Base-by-base conservation (phyloP, 139 green algal genomes). In the Chlorella sorokiniana region DNA sequence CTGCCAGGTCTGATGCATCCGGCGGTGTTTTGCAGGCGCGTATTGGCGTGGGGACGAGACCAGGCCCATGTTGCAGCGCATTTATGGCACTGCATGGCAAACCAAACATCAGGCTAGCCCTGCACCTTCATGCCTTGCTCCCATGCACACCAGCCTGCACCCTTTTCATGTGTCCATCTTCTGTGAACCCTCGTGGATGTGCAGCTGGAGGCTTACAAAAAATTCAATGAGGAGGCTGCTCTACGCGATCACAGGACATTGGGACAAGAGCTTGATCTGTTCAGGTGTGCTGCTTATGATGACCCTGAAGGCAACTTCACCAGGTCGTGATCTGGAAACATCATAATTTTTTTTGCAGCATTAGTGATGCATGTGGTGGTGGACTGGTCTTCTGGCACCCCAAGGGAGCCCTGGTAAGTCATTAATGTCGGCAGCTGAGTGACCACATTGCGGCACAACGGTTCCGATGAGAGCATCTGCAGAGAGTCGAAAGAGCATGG, bases 301-400 rank as follows among this genome's bases (percentile, higher is more conserved):
- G 64, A 42, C 33, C 16, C 37, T 73, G 33, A 2, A 10, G n/a
- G 37, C 23, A 51, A 54, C 20, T 52, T 25, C 51, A 40, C 35
- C 2, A 10, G 11, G 20, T 27, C n/a, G 25, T 42, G 8, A 5
- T 35, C 22, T 0, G 20, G 1, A 33, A 20, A 20, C 35, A 45
- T 51, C 67, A 8, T 27, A 9, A 35, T 52, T 16, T 31, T 31
- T 35, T 9, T 1, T 69, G 73, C 73, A 79, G 84, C 83, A 93
- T 99, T 40, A 85, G 85, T 75, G 94, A 98, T 25, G 62, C 80
- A 5, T 90, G 87, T 23, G 94, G 94, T 9, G 89, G 85, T 3
- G 96, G 96, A 27, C 90, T 99, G 61, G 96, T 99, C 69, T 98
- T 99, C 87, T 99, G 96, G 96, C 96, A 99, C 84, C 96, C 96